These are phyloP conservation scores for Oldenlandia corymbosa DNA, from an alignment of 257 asterid genomes.

Conservation along the genomic window DNA sequence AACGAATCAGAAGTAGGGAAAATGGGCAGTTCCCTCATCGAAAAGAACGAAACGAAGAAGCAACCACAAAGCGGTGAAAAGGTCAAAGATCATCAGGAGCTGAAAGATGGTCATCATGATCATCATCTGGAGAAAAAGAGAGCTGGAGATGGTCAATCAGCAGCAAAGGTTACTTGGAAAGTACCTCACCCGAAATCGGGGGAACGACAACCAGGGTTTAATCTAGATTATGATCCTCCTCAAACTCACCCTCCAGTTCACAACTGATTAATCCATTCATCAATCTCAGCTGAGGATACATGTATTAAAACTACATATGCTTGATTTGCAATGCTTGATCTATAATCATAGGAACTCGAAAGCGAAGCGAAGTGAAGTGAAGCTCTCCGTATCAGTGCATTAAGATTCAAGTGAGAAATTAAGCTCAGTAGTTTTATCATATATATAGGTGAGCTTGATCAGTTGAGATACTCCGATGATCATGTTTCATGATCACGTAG, in stretches of 20 bases:
- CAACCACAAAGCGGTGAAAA: background rate
- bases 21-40: conserved; percentile 4
- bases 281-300: background rate
- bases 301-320: background rate
- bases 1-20: conserved; percentile 9
- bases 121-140: background rate
- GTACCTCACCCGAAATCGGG: conserved; percentile 42
- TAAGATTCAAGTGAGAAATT: background rate
- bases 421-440: too few species aligned
- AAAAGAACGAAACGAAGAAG: background rate
- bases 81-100: background rate
- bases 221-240: conserved; percentile 76
- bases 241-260: conserved; percentile 58
- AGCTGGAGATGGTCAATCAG: too few species aligned
- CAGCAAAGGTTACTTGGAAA: conserved; percentile 43
- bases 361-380: background rate
- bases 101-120: too few species aligned
- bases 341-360: background rate
- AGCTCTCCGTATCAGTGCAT: background rate
- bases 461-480: too few species aligned
- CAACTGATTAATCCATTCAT: too few species aligned
- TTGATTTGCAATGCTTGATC: too few species aligned
- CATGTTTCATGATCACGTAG: too few species aligned
- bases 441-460: background rate
- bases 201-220: conserved; percentile 51